Conservation (phyloP, 2,329 filamentous ascomycete species). For the Zopfia rhizophila region DNA sequence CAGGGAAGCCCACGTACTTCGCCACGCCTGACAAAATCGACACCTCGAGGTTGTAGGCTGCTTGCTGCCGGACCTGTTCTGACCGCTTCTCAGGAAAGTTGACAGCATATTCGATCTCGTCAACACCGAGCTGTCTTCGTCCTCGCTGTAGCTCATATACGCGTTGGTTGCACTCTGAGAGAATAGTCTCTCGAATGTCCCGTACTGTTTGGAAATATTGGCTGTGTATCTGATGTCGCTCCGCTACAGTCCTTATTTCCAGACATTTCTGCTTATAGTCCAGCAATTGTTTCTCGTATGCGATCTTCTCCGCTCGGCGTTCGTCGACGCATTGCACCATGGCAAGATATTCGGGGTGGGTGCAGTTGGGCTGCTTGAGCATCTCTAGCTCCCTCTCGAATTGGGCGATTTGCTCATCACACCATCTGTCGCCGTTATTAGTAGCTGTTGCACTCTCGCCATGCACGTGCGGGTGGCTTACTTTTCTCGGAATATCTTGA, state of each 20-base stretch:
- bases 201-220: constrained; percentile 91
- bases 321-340: constrained; percentile 90
- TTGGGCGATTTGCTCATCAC: constrained; percentile 86
- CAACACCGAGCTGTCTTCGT: constrained; percentile 79
- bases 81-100: constrained; percentile 80
- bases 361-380: constrained; percentile 67
- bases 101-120: constrained; percentile 82
- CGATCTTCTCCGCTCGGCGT: constrained; percentile 81
- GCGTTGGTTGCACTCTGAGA: constrained; percentile 84
- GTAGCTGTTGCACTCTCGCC: constrained; percentile 18
- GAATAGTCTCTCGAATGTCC: constrained; percentile 80
- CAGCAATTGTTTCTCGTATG: constrained; percentile 77
- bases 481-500: constrained; percentile 85
- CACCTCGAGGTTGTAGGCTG: constrained; percentile 94
- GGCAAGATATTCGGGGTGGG: constrained; percentile 90
- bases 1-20: constrained; percentile 95
- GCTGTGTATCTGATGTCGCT: constrained; percentile 85
- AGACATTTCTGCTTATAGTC: constrained; percentile 79
- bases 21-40: constrained; percentile 89
- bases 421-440: constrained; percentile 70
- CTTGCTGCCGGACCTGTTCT: constrained; percentile 83
- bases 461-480: constrained; percentile 52
- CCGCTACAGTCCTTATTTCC: constrained; percentile 76
- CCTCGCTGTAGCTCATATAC: constrained; percentile 95
- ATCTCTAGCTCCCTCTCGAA: constrained; percentile 75